phyloP scores from a whole-genome alignment of 306 rosid genomes.

The Cicer cuneatum region DNA sequence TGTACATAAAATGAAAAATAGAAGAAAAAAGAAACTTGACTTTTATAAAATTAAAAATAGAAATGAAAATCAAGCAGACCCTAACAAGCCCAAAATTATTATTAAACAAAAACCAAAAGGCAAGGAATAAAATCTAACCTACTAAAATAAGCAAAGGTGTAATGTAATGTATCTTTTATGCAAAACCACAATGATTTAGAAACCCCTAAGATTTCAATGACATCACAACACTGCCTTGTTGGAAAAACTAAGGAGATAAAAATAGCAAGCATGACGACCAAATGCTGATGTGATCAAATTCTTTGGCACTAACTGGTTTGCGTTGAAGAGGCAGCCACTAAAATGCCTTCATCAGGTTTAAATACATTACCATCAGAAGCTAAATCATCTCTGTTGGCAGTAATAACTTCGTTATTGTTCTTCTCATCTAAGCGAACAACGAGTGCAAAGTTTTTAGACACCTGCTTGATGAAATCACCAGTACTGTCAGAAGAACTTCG shows the following conservation, averaged over 20 bases:
- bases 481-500: constrained; percentile 51
- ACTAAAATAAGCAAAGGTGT: constrained; percentile 1
- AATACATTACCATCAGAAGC: constrained; percentile 54
- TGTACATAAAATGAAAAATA: too few relatives aligned
- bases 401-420: constrained; percentile 54
- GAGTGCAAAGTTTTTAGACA: constrained; percentile 83
- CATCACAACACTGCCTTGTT: constrained; percentile 55
- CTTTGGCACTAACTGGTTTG: constrained; percentile 54
- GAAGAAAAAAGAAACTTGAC: too few relatives aligned
- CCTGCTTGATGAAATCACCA: constrained; percentile 73
- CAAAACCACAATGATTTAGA: constrained; percentile 1
- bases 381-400: constrained; percentile 52
- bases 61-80: neutral
- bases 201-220: constrained; percentile 1
- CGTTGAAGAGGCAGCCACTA: constrained; percentile 60
- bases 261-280: constrained; percentile 42
- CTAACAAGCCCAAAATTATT: constrained; percentile 23
- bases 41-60: neutral
- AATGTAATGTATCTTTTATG: neutral
- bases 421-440: constrained; percentile 77
- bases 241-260: constrained; percentile 45
- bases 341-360: constrained; percentile 60
- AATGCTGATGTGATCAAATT: constrained; percentile 39
- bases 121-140: constrained; percentile 1
- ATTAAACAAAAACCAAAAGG: neutral